Evolutionary conservation across 768 basidiomycete genomes (phyloP), one percentile per base, ranked within the genome.

Genomic region (Xanthoconium purpureum): DNA sequence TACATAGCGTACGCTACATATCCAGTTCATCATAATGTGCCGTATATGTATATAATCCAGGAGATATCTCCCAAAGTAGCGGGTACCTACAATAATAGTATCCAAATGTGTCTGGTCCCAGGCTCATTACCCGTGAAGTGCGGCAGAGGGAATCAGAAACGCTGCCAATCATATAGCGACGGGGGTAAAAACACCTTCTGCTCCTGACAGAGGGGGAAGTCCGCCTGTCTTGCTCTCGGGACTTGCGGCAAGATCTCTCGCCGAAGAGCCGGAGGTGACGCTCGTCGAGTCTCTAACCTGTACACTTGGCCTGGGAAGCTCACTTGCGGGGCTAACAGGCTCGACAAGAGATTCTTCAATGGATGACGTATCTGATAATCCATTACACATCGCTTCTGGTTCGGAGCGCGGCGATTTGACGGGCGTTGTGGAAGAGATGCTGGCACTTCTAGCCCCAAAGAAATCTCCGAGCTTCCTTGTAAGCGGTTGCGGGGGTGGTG

Each of bases 381-480:
- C 69, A 47, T 57, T 68, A 50, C 61, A 65, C 58, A 63, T 37
- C 39, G 58, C 50, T 50, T 68, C 71, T 37, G 51, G 66, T 53
- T 72, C 68, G 18, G 64, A 15, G n/a, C 54, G 59, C 56, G 57
- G 65, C 17, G 62, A 61, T 58, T 59, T 64, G 38, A 61, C 53
- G 56, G 66, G 62, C 3, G 72, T 67, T 1, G 71, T 72, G 14
- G 83, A 84, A 17, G 84, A 79, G 39, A 80, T 70, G 63, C 82
- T 85, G 8, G 66, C 70, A 49, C 56, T 66, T 56, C 85, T 76
- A 30, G 84, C 76, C 54, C 79, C 75, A 66, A 91, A 91, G 69
- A 91, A 84, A 10, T 84, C 85, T 5, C 87, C 87, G 43, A 91
- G 63, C 73, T 88, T 90, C 63, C 79, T 79, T 35, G 83, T 71